Conservation (phyloP, 2,329 filamentous ascomycete species). For the Aspergillus novoparasiticus region DNA sequence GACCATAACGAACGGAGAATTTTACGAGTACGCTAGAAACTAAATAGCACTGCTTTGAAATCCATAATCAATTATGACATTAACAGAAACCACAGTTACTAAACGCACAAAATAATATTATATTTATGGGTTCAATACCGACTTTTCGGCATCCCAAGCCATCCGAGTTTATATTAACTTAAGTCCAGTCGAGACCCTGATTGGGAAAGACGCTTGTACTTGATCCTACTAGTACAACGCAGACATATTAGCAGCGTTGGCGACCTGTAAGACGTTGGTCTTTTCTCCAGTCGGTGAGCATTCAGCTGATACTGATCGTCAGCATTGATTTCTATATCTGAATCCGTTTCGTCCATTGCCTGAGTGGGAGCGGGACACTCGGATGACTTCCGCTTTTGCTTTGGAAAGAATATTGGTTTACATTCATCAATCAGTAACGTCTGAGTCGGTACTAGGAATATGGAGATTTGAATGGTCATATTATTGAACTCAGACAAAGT, state of each 20-base stretch:
- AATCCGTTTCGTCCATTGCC: not conserved
- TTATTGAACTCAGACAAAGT: too few relatives aligned
- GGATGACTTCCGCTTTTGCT: not conserved
- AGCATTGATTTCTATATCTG: not conserved
- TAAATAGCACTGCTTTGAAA: not conserved
- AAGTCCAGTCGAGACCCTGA: not conserved
- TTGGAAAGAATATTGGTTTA: not conserved
- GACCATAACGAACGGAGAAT: too few relatives aligned
- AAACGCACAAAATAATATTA: not conserved
- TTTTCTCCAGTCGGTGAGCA: not conserved
- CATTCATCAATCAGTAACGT: not conserved
- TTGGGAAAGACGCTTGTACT: not conserved
- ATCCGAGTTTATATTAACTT: not conserved
- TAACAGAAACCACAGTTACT: not conserved
- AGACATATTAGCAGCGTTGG: not conserved
- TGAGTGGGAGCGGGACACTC: not conserved
- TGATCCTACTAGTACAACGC: not conserved
- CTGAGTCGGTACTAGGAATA: not conserved
- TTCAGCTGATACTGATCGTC: not conserved
- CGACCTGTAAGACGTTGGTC: not conserved
- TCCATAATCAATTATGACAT: not conserved
- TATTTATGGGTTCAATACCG: too few relatives aligned
- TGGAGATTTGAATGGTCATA: not conserved
- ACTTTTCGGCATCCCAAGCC: not conserved
- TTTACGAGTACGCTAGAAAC: not conserved